Evolutionary conservation across 768 basidiomycete species (phyloP).

Genomic region (Suillus cothurnatus): DNA sequence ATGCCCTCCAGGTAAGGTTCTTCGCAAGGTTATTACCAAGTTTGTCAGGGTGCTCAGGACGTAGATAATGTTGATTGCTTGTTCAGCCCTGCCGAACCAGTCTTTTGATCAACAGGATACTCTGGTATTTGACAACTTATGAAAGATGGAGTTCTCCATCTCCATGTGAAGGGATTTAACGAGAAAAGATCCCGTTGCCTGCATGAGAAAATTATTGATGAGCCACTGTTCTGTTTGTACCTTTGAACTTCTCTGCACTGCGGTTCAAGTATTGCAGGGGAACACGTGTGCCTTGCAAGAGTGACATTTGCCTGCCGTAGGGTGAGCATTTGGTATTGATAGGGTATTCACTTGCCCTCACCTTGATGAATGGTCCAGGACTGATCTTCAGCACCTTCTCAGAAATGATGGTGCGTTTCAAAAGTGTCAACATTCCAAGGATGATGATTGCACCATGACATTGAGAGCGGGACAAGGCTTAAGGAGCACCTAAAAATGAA

Average conservation of each 20-base stretch:
- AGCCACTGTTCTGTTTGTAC: slow-evolving; percentile 37
- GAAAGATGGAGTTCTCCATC: slow-evolving; percentile 88
- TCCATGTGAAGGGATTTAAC: slow-evolving; percentile 85
- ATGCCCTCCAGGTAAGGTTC: slow-evolving; percentile 73
- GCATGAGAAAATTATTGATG: background rate
- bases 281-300: slow-evolving; percentile 89
- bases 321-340: background rate
- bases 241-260: slow-evolving; percentile 96
- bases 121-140: slow-evolving; percentile 77
- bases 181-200: slow-evolving; percentile 69
- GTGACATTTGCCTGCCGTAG: slow-evolving; percentile 76
- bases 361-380: slow-evolving; percentile 82
- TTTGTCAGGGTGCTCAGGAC: slow-evolving; percentile 90
- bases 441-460: slow-evolving; percentile 95
- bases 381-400: slow-evolving; percentile 88
- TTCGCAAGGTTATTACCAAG: slow-evolving; percentile 82
- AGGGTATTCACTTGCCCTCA: slow-evolving; percentile 29
- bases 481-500: slow-evolving; percentile 59
- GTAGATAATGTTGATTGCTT: slow-evolving; percentile 95
- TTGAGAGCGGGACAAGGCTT: slow-evolving; percentile 77
- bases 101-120: slow-evolving; percentile 84
- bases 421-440: slow-evolving; percentile 94
- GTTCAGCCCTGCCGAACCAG: slow-evolving; percentile 97
- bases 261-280: slow-evolving; percentile 91
- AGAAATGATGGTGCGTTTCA: slow-evolving; percentile 73